phyloP scores from a whole-genome alignment of 2,329 filamentous ascomycete genomes.

The Botryotinia globosa region DNA sequence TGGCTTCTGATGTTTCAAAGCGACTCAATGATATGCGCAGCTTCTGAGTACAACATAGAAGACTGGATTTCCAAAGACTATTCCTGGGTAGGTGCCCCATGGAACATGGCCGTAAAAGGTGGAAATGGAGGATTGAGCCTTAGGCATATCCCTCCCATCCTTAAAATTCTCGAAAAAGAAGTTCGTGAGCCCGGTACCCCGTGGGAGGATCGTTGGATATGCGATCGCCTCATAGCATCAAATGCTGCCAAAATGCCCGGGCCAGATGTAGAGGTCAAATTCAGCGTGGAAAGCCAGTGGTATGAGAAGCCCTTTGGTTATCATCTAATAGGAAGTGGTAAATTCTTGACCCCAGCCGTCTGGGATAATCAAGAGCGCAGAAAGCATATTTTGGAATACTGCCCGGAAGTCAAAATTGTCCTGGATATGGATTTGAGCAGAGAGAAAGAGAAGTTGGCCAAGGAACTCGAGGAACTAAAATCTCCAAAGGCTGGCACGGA shows the following conservation, averaged over 20 bases:
- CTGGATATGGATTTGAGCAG: constrained; percentile 46
- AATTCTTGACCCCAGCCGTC: constrained; percentile 43
- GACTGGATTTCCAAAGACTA: constrained; percentile 50
- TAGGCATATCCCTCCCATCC: constrained; percentile 27
- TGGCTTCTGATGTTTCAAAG: constrained; percentile 54
- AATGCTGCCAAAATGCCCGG: constrained; percentile 27
- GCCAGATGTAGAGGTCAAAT: constrained; percentile 42
- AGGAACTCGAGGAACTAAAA: constrained; percentile 10
- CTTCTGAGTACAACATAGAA: constrained; percentile 49
- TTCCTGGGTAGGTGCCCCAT: constrained; percentile 42
- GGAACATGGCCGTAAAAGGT: constrained; percentile 31
- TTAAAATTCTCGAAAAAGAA: constrained; percentile 38
- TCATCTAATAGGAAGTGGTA: constrained; percentile 50
- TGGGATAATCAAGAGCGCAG: constrained; percentile 47
- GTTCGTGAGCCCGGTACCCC: constrained; percentile 44
- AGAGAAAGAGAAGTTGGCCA: constrained; percentile 3
- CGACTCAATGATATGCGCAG: constrained; percentile 55
- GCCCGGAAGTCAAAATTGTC: constrained; percentile 56
- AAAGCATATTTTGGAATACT: constrained; percentile 52
- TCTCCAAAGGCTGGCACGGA: not conserved
- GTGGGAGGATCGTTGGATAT: constrained; percentile 53
- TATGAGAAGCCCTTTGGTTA: constrained; percentile 51
- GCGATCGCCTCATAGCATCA: constrained; percentile 45
- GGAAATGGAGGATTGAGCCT: constrained; percentile 37
- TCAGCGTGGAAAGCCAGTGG: constrained; percentile 48